A percentile compares a stretch with the other conserved stretches of the same genome.
Conservation (phyloP, 495 filamentous ascomycete genomes). For the Penicillium cosmopolitanum region DNA sequence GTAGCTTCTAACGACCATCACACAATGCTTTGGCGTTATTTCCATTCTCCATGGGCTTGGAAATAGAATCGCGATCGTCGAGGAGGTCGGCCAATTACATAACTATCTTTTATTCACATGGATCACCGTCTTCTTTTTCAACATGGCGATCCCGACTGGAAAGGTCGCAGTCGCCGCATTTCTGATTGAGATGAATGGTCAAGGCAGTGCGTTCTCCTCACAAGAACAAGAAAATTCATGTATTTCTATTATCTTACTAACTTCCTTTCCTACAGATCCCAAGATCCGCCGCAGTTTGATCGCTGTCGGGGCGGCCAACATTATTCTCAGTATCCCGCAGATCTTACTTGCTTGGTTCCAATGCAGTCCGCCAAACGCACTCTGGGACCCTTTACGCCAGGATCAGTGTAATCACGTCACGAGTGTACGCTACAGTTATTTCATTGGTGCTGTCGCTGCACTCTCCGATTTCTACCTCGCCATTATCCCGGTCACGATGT, state of each 20-base stretch:
- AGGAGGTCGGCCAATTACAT: constrained; percentile 21
- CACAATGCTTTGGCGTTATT: constrained; percentile 28
- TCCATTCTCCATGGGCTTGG: constrained; percentile 30
- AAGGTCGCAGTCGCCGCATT: constrained; percentile 31
- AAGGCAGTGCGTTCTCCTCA: constrained; percentile 21
- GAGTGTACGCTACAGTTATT: constrained; percentile 24
- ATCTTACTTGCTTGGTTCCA: constrained; percentile 24
- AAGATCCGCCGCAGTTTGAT: constrained; percentile 23
- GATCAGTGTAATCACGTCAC: constrained; percentile 19
- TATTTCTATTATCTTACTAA: background rate
- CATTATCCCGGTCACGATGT: constrained; percentile 24
- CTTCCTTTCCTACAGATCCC: constrained; percentile 12
- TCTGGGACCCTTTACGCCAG: constrained; percentile 26
- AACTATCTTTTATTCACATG: constrained; percentile 33
- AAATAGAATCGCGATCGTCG: constrained; percentile 25
- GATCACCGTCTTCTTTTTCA: constrained; percentile 35
- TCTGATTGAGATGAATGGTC: constrained; percentile 31
- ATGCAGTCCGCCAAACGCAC: constrained; percentile 21
- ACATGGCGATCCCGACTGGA: constrained; percentile 30
- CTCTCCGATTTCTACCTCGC: constrained; percentile 27
- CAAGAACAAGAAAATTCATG: background rate
- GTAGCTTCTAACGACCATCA: constrained; percentile 22
- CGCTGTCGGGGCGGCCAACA: constrained; percentile 17
- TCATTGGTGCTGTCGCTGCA: constrained; percentile 23
- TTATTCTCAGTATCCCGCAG: constrained; percentile 24